Conservation (phyloP, 1,284 basidiomycete genomes). For the Neolentinus lepideus region DNA sequence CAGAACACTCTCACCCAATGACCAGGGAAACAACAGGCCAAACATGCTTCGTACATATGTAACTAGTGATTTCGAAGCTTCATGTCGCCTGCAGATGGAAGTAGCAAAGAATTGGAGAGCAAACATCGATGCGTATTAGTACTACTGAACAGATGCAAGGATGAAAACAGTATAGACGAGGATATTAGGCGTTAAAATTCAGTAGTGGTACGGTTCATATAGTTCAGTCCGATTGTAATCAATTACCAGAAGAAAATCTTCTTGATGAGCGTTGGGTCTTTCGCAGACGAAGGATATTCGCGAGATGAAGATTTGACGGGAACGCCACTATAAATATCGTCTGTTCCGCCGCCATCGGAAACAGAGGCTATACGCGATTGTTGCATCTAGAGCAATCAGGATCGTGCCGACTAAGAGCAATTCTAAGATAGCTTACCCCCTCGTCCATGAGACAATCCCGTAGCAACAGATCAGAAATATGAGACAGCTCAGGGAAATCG, state of each 20-base stretch:
- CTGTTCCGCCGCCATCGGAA: conserved; percentile 13
- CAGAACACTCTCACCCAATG: no score
- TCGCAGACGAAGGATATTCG: conserved; percentile 15
- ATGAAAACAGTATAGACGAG: background rate
- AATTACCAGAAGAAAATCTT: conserved; percentile 24
- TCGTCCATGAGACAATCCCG: conserved; percentile 52
- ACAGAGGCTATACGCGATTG: conserved; percentile 12
- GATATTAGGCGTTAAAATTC: background rate
- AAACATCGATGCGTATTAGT: background rate
- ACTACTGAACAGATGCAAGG: conserved; percentile 1
- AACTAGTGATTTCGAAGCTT: conserved; percentile 10
- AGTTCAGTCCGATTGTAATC: background rate
- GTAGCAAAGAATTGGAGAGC: background rate
- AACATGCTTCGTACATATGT: conserved; percentile 18
- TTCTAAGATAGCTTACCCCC: conserved; percentile 33
- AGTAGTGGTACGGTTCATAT: background rate
- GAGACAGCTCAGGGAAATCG: conserved; percentile 41
- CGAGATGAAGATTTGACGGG: conserved; percentile 12
- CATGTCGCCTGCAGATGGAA: no score
- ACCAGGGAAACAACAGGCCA: conserved; percentile 16
- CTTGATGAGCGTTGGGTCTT: conserved; percentile 18
- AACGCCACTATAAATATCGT: conserved; percentile 13
- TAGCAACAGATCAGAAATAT: conserved; percentile 45
- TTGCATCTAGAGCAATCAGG: background rate
- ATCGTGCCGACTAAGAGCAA: background rate